Evolutionary conservation across 768 basidiomycete genomes (phyloP).

Genomic region (Leccinum pellstonianum): DNA sequence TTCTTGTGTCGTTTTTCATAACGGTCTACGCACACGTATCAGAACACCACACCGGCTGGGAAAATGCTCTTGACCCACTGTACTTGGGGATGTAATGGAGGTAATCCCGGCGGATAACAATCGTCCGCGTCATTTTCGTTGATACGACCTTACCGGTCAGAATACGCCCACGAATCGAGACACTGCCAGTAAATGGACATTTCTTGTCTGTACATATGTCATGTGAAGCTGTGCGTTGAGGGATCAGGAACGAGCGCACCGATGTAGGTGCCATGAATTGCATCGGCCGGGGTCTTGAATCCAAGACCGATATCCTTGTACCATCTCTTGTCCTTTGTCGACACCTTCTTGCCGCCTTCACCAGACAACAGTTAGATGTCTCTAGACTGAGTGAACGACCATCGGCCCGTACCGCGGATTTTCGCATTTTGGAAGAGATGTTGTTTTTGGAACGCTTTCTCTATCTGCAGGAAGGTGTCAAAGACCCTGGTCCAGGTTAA

Average conservation of each 20-base stretch:
- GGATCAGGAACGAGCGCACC: slow-evolving; percentile 52
- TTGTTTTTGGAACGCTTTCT: slow-evolving; percentile 98
- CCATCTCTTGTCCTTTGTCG: slow-evolving; percentile 96
- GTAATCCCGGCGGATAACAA: slow-evolving; percentile 94
- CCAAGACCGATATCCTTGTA: slow-evolving; percentile 98
- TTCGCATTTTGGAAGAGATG: slow-evolving; percentile 98
- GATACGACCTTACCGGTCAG: slow-evolving; percentile 96
- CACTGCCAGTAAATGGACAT: slow-evolving; percentile 96
- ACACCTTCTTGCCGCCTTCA: slow-evolving; percentile 81
- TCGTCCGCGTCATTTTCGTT: slow-evolving; percentile 99
- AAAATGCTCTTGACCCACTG: slow-evolving; percentile 54
- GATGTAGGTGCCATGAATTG: slow-evolving; percentile 94
- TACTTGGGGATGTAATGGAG: slow-evolving; percentile 99
- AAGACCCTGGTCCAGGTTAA: neutral
- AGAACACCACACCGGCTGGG: slow-evolving; percentile 5
- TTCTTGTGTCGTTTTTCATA: slow-evolving; percentile 99
- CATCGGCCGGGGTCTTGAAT: slow-evolving; percentile 95
- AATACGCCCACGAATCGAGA: slow-evolving; percentile 99
- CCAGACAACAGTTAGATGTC: slow-evolving; percentile 11
- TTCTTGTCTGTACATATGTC: slow-evolving; percentile 78
- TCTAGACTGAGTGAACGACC: slow-evolving; percentile 2
- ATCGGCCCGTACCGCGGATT: slow-evolving; percentile 69
- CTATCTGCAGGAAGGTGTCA: slow-evolving; percentile 54
- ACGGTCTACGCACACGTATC: slow-evolving; percentile 60
- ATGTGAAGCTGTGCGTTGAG: neutral